Evolutionary conservation across 176 grass and related monocot species (phyloP).

Genomic region (Zoysia pacifica): DNA sequence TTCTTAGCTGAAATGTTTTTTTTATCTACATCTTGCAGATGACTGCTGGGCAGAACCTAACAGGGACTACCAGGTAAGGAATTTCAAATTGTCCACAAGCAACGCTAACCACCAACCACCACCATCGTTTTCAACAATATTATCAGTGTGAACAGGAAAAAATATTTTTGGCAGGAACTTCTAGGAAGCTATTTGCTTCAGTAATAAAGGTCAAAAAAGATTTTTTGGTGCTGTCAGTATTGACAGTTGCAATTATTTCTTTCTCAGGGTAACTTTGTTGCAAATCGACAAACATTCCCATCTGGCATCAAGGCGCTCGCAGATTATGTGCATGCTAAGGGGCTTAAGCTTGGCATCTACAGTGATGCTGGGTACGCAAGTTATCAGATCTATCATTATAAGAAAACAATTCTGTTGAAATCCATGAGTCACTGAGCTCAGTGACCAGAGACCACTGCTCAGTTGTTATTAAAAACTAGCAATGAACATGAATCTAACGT

Average conservation of each 20-base stretch:
- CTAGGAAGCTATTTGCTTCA: no score
- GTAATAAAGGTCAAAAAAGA: no score
- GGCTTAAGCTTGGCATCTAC: slow-evolving; percentile 85
- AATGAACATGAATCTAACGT: slow-evolving; percentile 18
- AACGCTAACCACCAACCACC: slow-evolving; percentile 24
- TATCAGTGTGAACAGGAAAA: not conserved
- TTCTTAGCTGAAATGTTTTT: not conserved
- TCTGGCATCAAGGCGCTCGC: slow-evolving; percentile 81
- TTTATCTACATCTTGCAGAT: slow-evolving; percentile 52
- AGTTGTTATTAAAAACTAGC: not conserved
- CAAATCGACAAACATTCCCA: slow-evolving; percentile 63
- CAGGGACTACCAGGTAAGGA: slow-evolving; percentile 75
- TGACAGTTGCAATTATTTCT: not conserved
- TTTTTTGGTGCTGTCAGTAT: slow-evolving; percentile 1
- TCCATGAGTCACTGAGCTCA: not conserved
- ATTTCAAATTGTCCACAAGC: slow-evolving; percentile 12
- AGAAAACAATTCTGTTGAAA: slow-evolving; percentile 1
- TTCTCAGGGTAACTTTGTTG: slow-evolving; percentile 76
- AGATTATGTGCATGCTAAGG: slow-evolving; percentile 85
- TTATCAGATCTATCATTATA: slow-evolving; percentile 33
- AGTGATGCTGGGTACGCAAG: slow-evolving; percentile 75
- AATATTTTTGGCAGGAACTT: no score
- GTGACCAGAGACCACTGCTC: not conserved
- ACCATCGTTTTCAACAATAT: slow-evolving; percentile 33
- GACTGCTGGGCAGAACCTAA: slow-evolving; percentile 89